Conservation (phyloP, 2,329 filamentous ascomycete species). For the Immersiporthe knoxdaviesiana region DNA sequence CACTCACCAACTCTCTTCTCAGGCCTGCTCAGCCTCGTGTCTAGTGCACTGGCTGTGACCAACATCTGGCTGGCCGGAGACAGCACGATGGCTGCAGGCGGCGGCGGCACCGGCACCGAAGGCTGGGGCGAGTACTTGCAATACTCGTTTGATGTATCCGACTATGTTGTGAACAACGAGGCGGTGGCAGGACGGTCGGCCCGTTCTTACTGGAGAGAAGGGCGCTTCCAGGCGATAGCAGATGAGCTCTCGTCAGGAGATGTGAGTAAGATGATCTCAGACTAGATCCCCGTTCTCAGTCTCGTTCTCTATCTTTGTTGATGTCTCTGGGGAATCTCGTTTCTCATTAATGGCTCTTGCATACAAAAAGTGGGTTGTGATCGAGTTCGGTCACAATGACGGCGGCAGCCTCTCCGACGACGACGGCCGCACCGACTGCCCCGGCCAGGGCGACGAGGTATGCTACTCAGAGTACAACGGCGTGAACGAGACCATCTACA, state of each 20-base stretch:
- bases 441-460: constrained; percentile 55
- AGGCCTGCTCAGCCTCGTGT: constrained; percentile 9
- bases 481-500: constrained; percentile 58
- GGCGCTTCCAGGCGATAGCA: constrained; percentile 63
- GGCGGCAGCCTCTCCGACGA: constrained; percentile 62
- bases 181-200: constrained; percentile 69
- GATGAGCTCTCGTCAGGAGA: constrained; percentile 58
- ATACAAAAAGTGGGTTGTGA: constrained; percentile 59
- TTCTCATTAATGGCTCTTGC: neutral
- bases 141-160: constrained; percentile 49
- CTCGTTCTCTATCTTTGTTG: neutral
- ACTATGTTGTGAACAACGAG: constrained; percentile 59
- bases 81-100: constrained; percentile 61
- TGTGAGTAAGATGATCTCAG: constrained; percentile 26
- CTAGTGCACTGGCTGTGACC: constrained; percentile 7
- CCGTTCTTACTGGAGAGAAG: constrained; percentile 68
- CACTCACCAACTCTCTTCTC: constrained; percentile 1
- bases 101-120: constrained; percentile 48
- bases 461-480: constrained; percentile 57
- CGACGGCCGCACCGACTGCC: constrained; percentile 65
- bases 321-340: neutral
- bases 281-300: neutral
- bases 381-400: constrained; percentile 76
- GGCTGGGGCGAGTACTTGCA: constrained; percentile 67
- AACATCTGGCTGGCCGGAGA: constrained; percentile 47